Percentiles rank a stretch among this genome's conserved stretches.
phyloP scores from a whole-genome alignment of 75 land plant species.

The Chamaecyparis obtusa region DNA sequence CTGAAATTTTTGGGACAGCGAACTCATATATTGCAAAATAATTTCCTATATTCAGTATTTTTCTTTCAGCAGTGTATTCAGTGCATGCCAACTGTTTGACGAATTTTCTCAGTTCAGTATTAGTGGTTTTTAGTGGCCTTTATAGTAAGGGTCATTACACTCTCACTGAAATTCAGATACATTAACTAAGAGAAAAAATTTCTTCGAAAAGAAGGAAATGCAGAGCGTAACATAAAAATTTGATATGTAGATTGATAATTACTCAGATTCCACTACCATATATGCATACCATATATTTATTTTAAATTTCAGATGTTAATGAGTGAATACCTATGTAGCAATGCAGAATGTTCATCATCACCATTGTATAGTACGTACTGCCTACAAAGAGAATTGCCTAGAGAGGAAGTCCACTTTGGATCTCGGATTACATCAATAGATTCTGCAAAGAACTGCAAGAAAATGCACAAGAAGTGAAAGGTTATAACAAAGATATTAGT shows the following conservation, averaged over 20 bases:
- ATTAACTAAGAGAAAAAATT: no score
- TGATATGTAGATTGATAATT: neutral
- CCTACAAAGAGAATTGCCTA: slow-evolving; percentile 74
- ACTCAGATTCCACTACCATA: neutral
- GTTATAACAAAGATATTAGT: neutral
- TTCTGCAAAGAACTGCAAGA: slow-evolving; percentile 86
- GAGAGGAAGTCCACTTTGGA: slow-evolving; percentile 70
- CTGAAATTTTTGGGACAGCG: no score
- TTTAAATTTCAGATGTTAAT: neutral
- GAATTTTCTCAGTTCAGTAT: no score
- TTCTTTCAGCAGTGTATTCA: no score
- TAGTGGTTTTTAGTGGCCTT: no score
- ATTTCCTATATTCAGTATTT: no score
- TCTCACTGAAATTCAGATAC: no score
- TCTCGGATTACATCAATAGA: slow-evolving; percentile 90
- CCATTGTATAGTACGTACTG: slow-evolving; percentile 76
- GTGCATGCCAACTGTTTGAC: no score
- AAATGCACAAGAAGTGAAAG: neutral
- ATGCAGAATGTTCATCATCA: slow-evolving; percentile 82
- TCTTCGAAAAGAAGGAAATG: neutral
- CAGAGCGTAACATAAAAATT: neutral
- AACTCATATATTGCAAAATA: no score
- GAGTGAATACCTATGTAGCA: slow-evolving; percentile 76
- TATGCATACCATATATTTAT: neutral
- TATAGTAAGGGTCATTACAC: no score